Base-by-base conservation (phyloP, 805 yeast species). In the Barnettozyma sp. region DNA sequence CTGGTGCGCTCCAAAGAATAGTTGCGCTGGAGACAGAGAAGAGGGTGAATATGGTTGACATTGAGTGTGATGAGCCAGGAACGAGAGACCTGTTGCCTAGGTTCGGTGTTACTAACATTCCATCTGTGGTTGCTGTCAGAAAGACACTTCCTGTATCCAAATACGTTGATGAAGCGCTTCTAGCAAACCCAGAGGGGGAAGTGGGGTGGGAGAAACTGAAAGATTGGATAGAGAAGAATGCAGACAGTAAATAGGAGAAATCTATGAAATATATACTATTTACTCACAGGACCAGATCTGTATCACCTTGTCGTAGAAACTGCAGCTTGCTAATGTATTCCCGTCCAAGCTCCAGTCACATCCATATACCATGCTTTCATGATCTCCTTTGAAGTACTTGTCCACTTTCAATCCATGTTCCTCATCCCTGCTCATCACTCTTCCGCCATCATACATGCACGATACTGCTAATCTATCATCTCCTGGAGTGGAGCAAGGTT, bases 391-490 rank as follows among this genome's bases (percentile, higher is more conserved):
- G 53, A 73, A 71, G 38, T 67, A 70, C 18, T 63, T 62, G 3
- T 56, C 52, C 36, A 71, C 56, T 7, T 39, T 35, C 2, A 60
- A 48, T 6, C 32, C 32, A 2, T 45, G n/a, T n/a, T n/a, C 42
- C 3, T 45, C 52, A 16, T 52, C 47, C n/a, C 67, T 51, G 11
- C 55, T 55, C 1, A 88, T 55, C 0, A 88, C 63, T 39, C 87
- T 67, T 2, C 95, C 95, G 13, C 98, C 98, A 46, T 85, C 87
- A 52, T 90, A 90, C 97, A 92, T 92, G 52, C 96, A 86, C 55
- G 97, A 88, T 0, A 79, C 76, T 33, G 90, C 60, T 0, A 90
- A 68, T 27, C 73, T 60, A 38, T 71, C 60, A 22, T 64, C 65
- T 11, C 52, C 46, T 4, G 51, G 46, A 0, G 44, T 36, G 0